A percentile compares a stretch with the other conserved stretches of the same genome.
Conservation (phyloP, 805 yeast genomes). For the Candida hispaniensis region DNA sequence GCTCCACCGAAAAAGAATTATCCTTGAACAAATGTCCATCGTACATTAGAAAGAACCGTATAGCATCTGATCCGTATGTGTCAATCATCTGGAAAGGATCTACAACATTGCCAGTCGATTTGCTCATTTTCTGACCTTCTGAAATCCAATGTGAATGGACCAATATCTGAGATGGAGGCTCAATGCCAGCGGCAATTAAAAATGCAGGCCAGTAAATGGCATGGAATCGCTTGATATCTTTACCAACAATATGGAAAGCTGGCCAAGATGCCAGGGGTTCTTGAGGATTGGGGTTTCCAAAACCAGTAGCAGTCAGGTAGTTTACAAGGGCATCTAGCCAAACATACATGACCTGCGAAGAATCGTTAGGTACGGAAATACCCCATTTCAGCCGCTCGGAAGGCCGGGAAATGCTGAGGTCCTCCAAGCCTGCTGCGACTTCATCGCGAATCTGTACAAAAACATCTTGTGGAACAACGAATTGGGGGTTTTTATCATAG, state of each 20-base stretch:
- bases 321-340: constrained; percentile 95
- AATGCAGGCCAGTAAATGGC: constrained; percentile 92
- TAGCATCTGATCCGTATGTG: constrained; percentile 47
- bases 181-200: constrained; percentile 67
- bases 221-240: constrained; percentile 83
- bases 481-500: constrained; percentile 41
- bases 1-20: constrained; percentile 61
- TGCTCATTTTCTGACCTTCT: constrained; percentile 88
- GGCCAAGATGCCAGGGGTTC: constrained; percentile 38
- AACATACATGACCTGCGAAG: constrained; percentile 73
- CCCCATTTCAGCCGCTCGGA: constrained; percentile 76
- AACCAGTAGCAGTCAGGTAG: constrained; percentile 66
- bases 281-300: constrained; percentile 31
- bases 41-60: constrained; percentile 66
- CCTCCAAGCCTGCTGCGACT: constrained; percentile 41
- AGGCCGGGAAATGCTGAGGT: constrained; percentile 85
- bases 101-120: constrained; percentile 84
- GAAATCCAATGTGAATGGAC: constrained; percentile 94
- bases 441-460: constrained; percentile 47
- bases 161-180: constrained; percentile 59
- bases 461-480: constrained; percentile 56
- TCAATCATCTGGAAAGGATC: constrained; percentile 66
- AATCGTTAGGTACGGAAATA: constrained; percentile 72
- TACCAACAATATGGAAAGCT: constrained; percentile 78
- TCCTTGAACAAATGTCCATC: constrained; percentile 68